Conservation (phyloP, 2,329 filamentous ascomycete genomes). For the Cladophialophora bantiana region DNA sequence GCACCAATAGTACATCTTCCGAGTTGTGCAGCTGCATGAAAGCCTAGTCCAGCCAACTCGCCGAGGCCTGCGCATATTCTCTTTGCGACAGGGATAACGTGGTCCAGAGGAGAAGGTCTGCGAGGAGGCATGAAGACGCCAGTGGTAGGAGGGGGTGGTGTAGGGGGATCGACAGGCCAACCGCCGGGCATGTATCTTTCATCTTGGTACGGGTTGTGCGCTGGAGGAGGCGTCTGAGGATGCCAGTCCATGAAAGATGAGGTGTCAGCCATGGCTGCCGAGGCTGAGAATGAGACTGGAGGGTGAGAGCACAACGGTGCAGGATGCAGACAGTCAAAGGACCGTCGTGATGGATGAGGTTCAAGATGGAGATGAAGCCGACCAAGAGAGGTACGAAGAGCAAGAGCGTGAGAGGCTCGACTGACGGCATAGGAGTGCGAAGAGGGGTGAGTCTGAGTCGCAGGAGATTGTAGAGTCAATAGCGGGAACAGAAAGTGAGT, state of each 20-base stretch:
- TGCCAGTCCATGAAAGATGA: conserved; percentile 38
- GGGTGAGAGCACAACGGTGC: conserved; percentile 10
- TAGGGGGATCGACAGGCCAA: conserved; percentile 28
- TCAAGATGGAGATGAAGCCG: conserved; percentile 11
- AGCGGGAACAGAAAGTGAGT: background rate
- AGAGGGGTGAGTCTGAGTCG: background rate
- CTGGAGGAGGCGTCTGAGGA: conserved; percentile 31
- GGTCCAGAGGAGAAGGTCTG: conserved; percentile 19
- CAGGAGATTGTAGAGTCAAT: background rate
- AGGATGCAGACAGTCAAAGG: conserved; percentile 8
- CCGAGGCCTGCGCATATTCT: conserved; percentile 29
- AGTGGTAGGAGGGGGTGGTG: conserved; percentile 19
- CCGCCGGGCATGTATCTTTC: conserved; percentile 33
- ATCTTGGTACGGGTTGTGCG: conserved; percentile 29
- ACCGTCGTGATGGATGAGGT: background rate
- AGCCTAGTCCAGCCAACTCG: conserved; percentile 6
- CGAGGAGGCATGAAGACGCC: conserved; percentile 26
- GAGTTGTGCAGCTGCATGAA: conserved; percentile 11
- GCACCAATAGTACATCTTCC: conserved; percentile 15
- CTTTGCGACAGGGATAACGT: conserved; percentile 27
- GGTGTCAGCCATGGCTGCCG: conserved; percentile 37
- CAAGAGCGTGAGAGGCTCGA: background rate
- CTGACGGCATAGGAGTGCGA: conserved; percentile 11
- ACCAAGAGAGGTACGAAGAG: conserved; percentile 8
- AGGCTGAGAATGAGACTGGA: background rate